These are phyloP conservation scores for Triticum timopheevii DNA, from an alignment of 176 grass and related monocot genomes.

Conservation along the genomic window DNA sequence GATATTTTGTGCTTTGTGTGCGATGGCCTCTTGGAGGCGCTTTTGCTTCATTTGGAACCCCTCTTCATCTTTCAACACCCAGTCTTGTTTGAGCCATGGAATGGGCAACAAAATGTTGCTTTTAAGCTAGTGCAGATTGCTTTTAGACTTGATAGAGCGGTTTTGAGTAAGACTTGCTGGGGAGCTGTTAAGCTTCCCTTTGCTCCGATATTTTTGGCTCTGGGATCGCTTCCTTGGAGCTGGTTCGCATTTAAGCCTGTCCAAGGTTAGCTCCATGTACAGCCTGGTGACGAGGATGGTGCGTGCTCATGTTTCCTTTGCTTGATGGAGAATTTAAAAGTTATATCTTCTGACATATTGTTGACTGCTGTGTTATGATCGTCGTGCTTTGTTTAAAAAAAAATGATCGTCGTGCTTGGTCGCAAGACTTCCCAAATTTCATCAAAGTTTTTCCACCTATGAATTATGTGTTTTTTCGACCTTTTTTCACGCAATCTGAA, in stretches of 20 bases:
- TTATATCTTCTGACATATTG: conserved; percentile 14
- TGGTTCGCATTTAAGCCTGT: conserved; percentile 56
- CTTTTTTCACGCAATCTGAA: not conserved
- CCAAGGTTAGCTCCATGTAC: conserved; percentile 44
- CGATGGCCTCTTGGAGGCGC: not conserved
- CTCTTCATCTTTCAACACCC: not conserved
- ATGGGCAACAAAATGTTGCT: not conserved
- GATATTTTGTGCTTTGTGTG: not conserved
- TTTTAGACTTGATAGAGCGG: not conserved
- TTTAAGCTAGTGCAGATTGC: not conserved
- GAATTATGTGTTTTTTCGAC: not conserved
- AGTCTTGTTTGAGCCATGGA: not conserved
- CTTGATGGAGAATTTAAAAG: conserved; percentile 1
- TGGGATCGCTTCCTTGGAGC: conserved; percentile 36
- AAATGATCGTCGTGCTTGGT: too few species aligned
- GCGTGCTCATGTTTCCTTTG: conserved; percentile 26
- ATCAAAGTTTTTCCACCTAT: not conserved
- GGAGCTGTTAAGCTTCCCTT: conserved; percentile 13
- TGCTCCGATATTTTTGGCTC: conserved; percentile 29
- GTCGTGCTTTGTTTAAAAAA: too few species aligned
- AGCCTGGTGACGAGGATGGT: conserved; percentile 41
- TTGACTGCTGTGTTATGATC: not conserved
- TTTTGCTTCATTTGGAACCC: conserved; percentile 21
- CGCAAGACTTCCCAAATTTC: too few species aligned
- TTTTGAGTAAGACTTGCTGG: conserved; percentile 22